Evolutionary conservation across 1,139 yeast species (phyloP).

Genomic region (Yamadazyma jaroonii): DNA sequence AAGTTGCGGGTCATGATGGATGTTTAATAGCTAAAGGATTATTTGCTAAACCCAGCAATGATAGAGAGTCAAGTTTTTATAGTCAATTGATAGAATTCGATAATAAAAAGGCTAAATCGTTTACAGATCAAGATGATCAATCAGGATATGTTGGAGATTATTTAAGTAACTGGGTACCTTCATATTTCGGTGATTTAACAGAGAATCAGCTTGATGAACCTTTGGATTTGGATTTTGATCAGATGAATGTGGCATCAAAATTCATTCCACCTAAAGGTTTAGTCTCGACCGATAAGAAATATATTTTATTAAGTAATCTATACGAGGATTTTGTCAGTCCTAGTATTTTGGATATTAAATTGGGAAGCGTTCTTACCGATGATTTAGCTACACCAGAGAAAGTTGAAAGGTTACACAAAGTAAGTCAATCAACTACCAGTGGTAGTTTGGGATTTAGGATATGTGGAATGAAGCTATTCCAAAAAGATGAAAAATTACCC

Average conservation of each 20-base stretch:
- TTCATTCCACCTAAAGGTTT: conserved; percentile 5
- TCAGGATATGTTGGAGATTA: conserved; percentile 26
- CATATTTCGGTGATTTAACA: conserved; percentile 35
- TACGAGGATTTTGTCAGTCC: conserved; percentile 64
- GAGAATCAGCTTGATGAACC: conserved; percentile 23
- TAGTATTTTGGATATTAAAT: conserved; percentile 75
- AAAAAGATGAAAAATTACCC: conserved; percentile 9
- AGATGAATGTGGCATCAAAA: conserved; percentile 6
- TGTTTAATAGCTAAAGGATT: conserved; percentile 61
- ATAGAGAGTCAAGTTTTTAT: conserved; percentile 74
- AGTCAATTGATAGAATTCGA: conserved; percentile 21
- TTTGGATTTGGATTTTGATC: conserved; percentile 3
- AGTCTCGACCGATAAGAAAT: conserved; percentile 21
- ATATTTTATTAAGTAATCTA: conserved; percentile 73
- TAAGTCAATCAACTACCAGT: conserved; percentile 72
- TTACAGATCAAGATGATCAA: background rate
- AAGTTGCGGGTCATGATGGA: conserved; percentile 93
- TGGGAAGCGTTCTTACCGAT: conserved; percentile 74
- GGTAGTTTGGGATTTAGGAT: conserved; percentile 73
- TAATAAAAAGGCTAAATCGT: conserved; percentile 6
- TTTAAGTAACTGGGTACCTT: conserved; percentile 54
- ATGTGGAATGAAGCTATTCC: conserved; percentile 79
- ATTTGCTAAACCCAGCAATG: conserved; percentile 65
- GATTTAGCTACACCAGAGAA: conserved; percentile 57
- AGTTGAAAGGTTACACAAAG: conserved; percentile 54